These are phyloP conservation scores for Pycnococcus provasolii DNA, from an alignment of 139 green algal genomes.

Conservation along the genomic window DNA sequence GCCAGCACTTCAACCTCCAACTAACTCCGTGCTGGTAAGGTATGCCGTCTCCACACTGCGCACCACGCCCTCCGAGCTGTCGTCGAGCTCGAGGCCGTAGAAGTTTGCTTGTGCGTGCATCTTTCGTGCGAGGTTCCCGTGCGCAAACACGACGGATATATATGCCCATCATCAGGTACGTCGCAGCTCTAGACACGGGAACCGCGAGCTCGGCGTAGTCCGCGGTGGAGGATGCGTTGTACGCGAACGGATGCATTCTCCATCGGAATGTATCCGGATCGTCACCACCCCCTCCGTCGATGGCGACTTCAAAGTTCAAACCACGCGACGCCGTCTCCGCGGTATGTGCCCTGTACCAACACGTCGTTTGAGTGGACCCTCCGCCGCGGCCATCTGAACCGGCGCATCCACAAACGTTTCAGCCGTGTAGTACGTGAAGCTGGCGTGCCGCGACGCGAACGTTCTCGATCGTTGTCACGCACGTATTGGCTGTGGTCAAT, in stretches of 20 bases:
- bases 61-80: too few species aligned
- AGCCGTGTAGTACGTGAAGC: slow-evolving; percentile 8
- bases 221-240: background rate
- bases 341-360: background rate
- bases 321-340: slow-evolving; percentile 5
- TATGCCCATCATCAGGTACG: too few species aligned
- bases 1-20: too few species aligned
- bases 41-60: too few species aligned
- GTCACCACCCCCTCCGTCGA: background rate
- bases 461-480: too few species aligned
- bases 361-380: background rate
- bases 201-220: background rate
- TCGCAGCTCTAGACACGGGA: too few species aligned
- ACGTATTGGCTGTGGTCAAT: too few species aligned
- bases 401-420: background rate
- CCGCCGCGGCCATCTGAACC: background rate
- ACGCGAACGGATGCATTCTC: background rate
- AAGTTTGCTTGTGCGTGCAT: too few species aligned
- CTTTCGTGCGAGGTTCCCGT: too few species aligned
- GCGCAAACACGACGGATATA: too few species aligned
- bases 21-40: too few species aligned
- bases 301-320: slow-evolving; percentile 4
- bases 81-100: too few species aligned
- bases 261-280: slow-evolving; percentile 6
- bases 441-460: background rate